A percentile compares a stretch with the other conserved stretches of the same genome.
Conservation (phyloP, 345 rosid species). For the Clarkia xantiana region DNA sequence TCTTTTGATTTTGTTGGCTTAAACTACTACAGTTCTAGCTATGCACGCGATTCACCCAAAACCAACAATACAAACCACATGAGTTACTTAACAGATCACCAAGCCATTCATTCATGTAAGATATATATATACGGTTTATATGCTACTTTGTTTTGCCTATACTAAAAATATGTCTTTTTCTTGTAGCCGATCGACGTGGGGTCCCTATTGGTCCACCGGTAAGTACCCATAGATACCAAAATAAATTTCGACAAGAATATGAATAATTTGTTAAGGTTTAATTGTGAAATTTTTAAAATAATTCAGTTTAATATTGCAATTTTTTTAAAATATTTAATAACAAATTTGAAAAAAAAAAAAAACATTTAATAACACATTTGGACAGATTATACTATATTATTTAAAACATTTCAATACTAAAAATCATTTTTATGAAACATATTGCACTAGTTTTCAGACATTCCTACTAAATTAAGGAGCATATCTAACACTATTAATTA, state of each 20-base stretch:
- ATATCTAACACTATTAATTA: neutral
- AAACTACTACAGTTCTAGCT: slow-evolving; percentile 22
- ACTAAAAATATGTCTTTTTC: neutral
- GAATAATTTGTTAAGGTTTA: no score
- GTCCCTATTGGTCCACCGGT: slow-evolving; percentile 13
- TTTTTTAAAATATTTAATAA: neutral
- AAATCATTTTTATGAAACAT: neutral
- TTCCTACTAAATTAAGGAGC: no score
- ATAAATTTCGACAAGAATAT: no score
- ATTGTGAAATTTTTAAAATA: no score
- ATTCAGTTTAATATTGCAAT: no score
- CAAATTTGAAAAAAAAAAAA: neutral
- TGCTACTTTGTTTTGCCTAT: neutral
- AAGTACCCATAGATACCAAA: neutral
- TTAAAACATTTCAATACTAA: no score
- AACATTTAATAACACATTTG: no score
- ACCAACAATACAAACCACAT: neutral
- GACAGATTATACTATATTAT: no score
- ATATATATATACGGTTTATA: neutral
- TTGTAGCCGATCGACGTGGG: slow-evolving; percentile 13
- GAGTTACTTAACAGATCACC: slow-evolving; percentile 19
- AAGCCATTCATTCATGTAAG: slow-evolving; percentile 10
- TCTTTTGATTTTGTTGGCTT: slow-evolving; percentile 28
- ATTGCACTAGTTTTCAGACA: no score
- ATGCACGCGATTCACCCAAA: slow-evolving; percentile 8